Evolutionary conservation across 345 rosid species (phyloP), one percentile per base, ranked within the genome.

Genomic region (Boechera retrofracta): DNA sequence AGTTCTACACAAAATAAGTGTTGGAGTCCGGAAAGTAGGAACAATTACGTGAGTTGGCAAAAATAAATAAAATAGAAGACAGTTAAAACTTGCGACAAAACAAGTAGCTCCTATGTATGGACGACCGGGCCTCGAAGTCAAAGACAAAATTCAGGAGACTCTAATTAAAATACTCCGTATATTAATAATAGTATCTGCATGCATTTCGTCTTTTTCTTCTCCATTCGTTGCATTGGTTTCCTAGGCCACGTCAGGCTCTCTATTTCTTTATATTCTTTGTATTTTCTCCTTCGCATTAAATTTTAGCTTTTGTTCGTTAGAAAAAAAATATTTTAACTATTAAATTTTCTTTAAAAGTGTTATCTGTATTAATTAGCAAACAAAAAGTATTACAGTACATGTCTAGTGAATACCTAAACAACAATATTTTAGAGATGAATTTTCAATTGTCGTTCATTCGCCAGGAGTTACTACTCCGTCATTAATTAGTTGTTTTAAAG

Each of bases 181-280:
- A 13, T 13, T 12, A 24, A 24, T 38, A 38, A 21, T 54, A 76
- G 10, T 61, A 45, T 61, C 21, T 69, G 75, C 75, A 77, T 54
- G 71, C 75, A 44, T 69, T 70, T 63, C 75, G 75, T 77, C 80
- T 13, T 42, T 29, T 54, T 56, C 52, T 24, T 83, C 69, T 11
- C 38, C 39, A 74, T 72, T 65, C 73, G 64, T 10, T 67, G 56
- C 60, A 70, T 15, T 65, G 38, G 29, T 16, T 45, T 38, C 12
- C 4, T 15, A 18, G 7, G 68, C 67, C 64, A 72, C 54, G 72
- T 66, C 73, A 72, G 26, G 10, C 48, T 35, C 61, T 26, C 26
- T 21, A 44, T 54, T 64, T 71, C 29, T 35, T 44, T 72, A 44
- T 56, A 13, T n/a, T 64, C 3, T 42, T 42, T 57, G 26, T 57